Evolutionary conservation across 2,329 filamentous ascomycete species (phyloP).

Genomic region (Neofusicoccum kwambonambiense): DNA sequence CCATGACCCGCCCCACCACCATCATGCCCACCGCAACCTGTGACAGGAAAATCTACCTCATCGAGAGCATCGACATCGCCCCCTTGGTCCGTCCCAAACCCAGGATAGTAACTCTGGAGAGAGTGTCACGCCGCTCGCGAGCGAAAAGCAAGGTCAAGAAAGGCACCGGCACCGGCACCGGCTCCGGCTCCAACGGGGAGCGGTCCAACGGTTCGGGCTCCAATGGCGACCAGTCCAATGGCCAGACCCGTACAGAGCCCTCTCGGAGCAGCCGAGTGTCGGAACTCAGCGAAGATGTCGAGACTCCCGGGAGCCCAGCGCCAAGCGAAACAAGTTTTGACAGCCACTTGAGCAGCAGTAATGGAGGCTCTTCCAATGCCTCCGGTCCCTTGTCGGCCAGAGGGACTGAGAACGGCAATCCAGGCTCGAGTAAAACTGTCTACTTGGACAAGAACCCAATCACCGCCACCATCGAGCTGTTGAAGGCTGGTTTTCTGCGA

Average conservation of each 20-base stretch:
- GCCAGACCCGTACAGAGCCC: constrained; percentile 21
- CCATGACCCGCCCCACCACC: constrained; percentile 81
- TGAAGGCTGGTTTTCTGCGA: constrained; percentile 78
- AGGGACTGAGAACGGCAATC: constrained; percentile 44
- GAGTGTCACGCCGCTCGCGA: constrained; percentile 70
- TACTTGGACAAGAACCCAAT: constrained; percentile 72
- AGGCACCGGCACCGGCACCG: not conserved
- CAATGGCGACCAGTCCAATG: not conserved
- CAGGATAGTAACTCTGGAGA: constrained; percentile 81
- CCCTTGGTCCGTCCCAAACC: constrained; percentile 71
- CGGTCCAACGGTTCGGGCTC: not conserved
- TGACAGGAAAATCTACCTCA: constrained; percentile 75
- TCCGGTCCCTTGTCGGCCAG: constrained; percentile 8
- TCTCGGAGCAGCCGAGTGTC: constrained; percentile 25
- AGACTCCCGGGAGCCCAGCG: constrained; percentile 42
- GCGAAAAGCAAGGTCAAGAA: constrained; percentile 45
- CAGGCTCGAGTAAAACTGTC: constrained; percentile 51
- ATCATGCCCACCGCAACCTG: constrained; percentile 78
- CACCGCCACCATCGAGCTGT: constrained; percentile 78
- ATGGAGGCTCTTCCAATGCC: constrained; percentile 12
- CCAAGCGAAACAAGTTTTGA: constrained; percentile 50
- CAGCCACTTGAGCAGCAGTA: constrained; percentile 61
- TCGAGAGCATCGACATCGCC: constrained; percentile 84
- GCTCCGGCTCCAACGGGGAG: not conserved
- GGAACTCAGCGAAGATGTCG: constrained; percentile 33